Conservation (phyloP, 2,329 filamentous ascomycete species). For the Biscogniauxia sp. region DNA sequence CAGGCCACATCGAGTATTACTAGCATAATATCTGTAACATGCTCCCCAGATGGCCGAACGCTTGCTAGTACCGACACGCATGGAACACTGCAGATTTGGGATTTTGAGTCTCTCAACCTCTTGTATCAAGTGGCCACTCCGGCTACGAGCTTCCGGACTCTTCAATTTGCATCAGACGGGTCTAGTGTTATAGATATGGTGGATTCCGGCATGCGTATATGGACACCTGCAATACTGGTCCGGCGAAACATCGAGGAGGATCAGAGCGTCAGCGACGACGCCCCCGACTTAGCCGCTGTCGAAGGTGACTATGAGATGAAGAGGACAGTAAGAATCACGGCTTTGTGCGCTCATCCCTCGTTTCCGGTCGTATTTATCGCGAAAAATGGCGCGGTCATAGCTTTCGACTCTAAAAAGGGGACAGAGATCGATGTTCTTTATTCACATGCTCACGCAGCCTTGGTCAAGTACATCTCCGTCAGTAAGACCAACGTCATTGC, state of each 20-base stretch:
- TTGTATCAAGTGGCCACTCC: constrained; percentile 20
- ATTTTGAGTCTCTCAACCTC: constrained; percentile 20
- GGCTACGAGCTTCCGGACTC: constrained; percentile 11
- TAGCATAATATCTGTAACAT: constrained; percentile 14
- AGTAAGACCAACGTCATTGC: constrained; percentile 6
- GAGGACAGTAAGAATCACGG: constrained; percentile 14
- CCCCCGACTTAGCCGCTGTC: constrained; percentile 1
- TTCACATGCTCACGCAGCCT: constrained; percentile 12
- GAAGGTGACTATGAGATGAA: constrained; percentile 14
- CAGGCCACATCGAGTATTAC: constrained; percentile 1
- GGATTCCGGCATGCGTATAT: constrained; percentile 23
- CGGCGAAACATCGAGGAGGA: constrained; percentile 21
- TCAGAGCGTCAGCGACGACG: constrained; percentile 15
- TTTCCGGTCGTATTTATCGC: constrained; percentile 15
- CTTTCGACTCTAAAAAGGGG: constrained; percentile 11
- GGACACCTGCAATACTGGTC: constrained; percentile 22
- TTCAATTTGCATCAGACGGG: constrained; percentile 21
- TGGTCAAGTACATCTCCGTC: constrained; percentile 3
- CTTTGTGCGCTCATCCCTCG: constrained; percentile 12
- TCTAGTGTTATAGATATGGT: constrained; percentile 19
- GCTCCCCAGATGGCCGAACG: constrained; percentile 20
- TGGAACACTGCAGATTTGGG: constrained; percentile 22
- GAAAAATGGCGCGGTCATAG: constrained; percentile 15
- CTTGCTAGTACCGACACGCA: constrained; percentile 17
- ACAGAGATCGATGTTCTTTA: constrained; percentile 4